Percentiles rank a stretch among this genome's conserved stretches.
phyloP scores from a whole-genome alignment of 2,329 filamentous ascomycete species.

The Xylariales sp. region DNA sequence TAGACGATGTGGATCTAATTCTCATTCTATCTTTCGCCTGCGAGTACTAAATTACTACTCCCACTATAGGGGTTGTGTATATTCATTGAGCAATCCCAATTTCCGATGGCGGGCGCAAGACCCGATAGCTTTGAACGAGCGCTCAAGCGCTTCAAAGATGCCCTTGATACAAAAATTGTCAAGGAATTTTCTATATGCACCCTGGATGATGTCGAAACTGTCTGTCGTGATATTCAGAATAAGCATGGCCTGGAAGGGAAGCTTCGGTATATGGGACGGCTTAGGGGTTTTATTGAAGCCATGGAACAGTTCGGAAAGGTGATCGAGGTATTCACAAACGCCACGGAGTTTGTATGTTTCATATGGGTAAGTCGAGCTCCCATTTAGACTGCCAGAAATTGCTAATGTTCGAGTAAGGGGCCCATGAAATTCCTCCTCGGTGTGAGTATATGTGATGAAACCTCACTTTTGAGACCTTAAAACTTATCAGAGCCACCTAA shows the following conservation, averaged over 20 bases:
- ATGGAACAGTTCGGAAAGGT: constrained; percentile 21
- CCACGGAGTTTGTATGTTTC: constrained; percentile 11
- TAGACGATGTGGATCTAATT: too few relatives aligned
- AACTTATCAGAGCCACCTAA: not conserved
- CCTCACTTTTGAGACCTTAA: not conserved
- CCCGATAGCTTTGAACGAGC: constrained; percentile 8
- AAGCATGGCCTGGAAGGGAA: not conserved
- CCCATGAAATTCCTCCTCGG: not conserved
- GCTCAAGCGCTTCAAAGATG: constrained; percentile 3
- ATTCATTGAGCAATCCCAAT: not conserved
- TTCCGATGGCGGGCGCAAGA: not conserved
- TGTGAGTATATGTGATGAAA: not conserved
- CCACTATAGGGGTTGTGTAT: too few relatives aligned
- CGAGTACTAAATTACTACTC: too few relatives aligned
- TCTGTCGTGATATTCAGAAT: constrained; percentile 5
- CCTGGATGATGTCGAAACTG: not conserved
- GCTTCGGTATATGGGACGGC: constrained; percentile 8
- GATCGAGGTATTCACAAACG: constrained; percentile 1
- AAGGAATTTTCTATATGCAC: constrained; percentile 8
- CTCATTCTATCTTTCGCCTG: too few relatives aligned
- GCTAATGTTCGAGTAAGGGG: not conserved
- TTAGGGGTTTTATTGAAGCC: constrained; percentile 11
- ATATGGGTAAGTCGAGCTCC: constrained; percentile 14
- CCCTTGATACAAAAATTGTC: constrained; percentile 1
- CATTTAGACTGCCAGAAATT: not conserved